Base-by-base conservation (phyloP, 2,329 filamentous ascomycete genomes). In the Alternaria sp. region DNA sequence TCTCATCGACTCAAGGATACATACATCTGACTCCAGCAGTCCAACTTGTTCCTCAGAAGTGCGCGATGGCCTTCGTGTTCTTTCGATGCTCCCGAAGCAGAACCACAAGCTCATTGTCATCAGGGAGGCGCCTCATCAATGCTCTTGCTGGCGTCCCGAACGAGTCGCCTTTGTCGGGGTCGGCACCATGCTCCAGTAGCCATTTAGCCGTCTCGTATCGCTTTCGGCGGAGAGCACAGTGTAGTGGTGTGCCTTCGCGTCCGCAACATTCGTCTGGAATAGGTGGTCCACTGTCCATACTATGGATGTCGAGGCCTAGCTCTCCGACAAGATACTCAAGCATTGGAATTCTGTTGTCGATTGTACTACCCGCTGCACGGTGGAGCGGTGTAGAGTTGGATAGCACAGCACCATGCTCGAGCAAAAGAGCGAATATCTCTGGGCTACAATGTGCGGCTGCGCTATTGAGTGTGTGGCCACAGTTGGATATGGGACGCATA, bases 131-230 rank as follows among this genome's bases (percentile, higher is more conserved):
- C 11, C 7, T 5, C 3, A 21, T 61, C 10, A 28, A 25, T 43
- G 32, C n/a, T 13, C 49, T 52, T 40, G 36, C 36, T 40, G 36
- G n/a, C 36, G 5, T 40, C 5, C 36, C 36, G 36, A 17, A 40
- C 4, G 5, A 11, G n/a, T 6, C 5, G 36, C 36, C 2, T 55
- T 57, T 62, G 15, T 66, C 60, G 28, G 63, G 64, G 52, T 68
- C 58, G 21, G 64, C 61, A 13, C 66, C 64, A 49, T 62, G 32
- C 12, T 66, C 58, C 26, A 68, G 44, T 28, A 66, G 50, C 60
- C 64, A 67, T 40, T 54, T 68, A 19, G 51, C 54, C 50, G 62
- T 58, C 44, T 62, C 58, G n/a, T 58, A 44, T 30, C 36, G 36
- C 36, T 56, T 36, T 50, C 61, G 58, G 17, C 13, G 19, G 28